phyloP scores from a whole-genome alignment of 1,139 yeast genomes.

The Spencermartinsiella ligniputridi region DNA sequence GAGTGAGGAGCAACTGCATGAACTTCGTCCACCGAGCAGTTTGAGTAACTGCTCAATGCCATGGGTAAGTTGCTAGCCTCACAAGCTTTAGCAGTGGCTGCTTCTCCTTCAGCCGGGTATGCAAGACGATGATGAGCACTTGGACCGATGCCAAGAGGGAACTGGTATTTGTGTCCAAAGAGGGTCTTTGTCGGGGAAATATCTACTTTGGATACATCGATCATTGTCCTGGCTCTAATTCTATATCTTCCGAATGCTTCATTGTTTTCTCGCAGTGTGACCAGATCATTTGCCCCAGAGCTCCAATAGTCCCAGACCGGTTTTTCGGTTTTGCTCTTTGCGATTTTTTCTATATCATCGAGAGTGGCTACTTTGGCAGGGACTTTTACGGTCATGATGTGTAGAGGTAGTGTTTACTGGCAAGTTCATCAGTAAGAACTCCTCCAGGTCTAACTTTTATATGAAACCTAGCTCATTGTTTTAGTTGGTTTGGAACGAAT shows the following conservation, averaged over 20 bases:
- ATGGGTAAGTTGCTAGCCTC: constrained; percentile 31
- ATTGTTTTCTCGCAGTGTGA: constrained; percentile 33
- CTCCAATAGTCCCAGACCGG: constrained; percentile 36
- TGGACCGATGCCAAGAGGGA: constrained; percentile 64
- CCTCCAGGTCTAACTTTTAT: no score
- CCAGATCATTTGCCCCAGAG: constrained; percentile 36
- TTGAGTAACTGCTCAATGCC: constrained; percentile 36
- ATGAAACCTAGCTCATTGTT: no score
- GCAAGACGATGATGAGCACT: constrained; percentile 64
- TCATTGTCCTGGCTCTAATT: constrained; percentile 44
- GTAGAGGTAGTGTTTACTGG: no score
- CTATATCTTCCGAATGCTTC: constrained; percentile 31
- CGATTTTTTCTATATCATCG: constrained; percentile 24
- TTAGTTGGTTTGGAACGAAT: no score
- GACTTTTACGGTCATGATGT: neutral
- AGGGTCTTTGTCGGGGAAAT: constrained; percentile 34
- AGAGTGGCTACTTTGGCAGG: constrained; percentile 18
- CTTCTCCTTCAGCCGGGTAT: constrained; percentile 57
- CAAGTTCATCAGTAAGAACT: no score
- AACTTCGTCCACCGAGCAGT: constrained; percentile 32
- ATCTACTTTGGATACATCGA: constrained; percentile 39
- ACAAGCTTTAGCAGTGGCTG: constrained; percentile 37
- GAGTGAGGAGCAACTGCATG: constrained; percentile 30
- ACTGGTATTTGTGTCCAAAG: constrained; percentile 40
- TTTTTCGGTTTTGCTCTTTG: constrained; percentile 27